These are phyloP conservation scores for Entophlyctis luteolus DNA, from an alignment of 192 early-diverging fungal genomes.

Conservation along the genomic window DNA sequence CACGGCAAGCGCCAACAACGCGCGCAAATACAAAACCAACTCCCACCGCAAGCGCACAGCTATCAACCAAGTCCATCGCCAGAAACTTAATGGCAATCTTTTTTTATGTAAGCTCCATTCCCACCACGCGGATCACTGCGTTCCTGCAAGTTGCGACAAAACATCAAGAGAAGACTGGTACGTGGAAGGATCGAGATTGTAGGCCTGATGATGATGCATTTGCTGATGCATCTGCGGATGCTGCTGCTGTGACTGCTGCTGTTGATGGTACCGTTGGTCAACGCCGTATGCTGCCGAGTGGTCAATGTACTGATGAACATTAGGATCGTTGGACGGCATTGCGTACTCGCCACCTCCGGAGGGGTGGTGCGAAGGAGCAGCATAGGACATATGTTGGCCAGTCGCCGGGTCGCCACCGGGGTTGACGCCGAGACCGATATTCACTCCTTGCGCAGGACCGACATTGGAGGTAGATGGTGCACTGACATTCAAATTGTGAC, in stretches of 20 bases:
- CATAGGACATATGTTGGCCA: not conserved
- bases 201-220: not conserved
- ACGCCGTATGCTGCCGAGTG: not conserved
- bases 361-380: not conserved
- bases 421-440: not conserved
- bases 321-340: not conserved
- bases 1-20: too few relatives aligned
- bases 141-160: conserved; percentile 19
- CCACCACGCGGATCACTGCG: not conserved
- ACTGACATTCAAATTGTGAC: not conserved
- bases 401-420: not conserved
- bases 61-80: not conserved
- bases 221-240: too few relatives aligned
- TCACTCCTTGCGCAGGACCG: not conserved
- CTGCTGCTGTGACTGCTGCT: too few relatives aligned
- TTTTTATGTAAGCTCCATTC: too few relatives aligned
- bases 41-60: not conserved
- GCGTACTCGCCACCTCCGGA: not conserved
- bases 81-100: too few relatives aligned
- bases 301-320: not conserved
- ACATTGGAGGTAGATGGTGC: not conserved
- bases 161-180: conserved; percentile 20
- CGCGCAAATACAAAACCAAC: not conserved
- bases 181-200: conserved; percentile 2
- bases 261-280: too few relatives aligned